phyloP scores from a whole-genome alignment of 139 green algal species.

The Astrephomene gubernaculifera region DNA sequence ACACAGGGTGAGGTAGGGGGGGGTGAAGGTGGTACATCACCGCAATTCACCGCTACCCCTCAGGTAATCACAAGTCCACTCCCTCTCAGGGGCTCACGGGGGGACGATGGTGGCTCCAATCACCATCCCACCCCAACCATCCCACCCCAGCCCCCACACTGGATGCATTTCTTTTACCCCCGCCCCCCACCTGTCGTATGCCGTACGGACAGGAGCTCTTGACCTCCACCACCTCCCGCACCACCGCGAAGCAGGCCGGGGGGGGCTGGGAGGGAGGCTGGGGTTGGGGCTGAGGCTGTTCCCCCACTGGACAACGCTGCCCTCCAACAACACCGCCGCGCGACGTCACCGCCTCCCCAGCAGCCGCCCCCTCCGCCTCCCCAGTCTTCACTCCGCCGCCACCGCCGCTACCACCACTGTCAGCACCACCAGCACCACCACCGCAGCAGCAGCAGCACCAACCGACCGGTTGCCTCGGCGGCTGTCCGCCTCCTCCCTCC shows the following conservation, averaged over 20 bases:
- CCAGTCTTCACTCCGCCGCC: too few relatives aligned
- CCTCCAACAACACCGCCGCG: neutral
- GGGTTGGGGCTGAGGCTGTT: neutral
- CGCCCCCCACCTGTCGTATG: constrained; percentile 26
- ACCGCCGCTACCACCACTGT: neutral
- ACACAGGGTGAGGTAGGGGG: too few relatives aligned
- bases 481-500: neutral
- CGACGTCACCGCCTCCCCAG: neutral
- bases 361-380: neutral
- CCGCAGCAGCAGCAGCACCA: neutral
- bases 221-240: constrained; percentile 67
- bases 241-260: neutral
- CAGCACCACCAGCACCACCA: neutral
- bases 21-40: neutral
- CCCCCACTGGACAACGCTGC: neutral
- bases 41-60: neutral
- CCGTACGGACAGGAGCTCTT: constrained; percentile 82
- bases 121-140: neutral
- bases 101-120: too few relatives aligned
- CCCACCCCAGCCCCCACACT: neutral
- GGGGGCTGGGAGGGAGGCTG: neutral
- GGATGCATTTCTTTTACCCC: neutral
- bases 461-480: neutral
- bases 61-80: neutral
- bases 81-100: too few relatives aligned